These are phyloP conservation scores for Termitomyces sp. DNA, from an alignment of 768 basidiomycete genomes.

Conservation along the genomic window DNA sequence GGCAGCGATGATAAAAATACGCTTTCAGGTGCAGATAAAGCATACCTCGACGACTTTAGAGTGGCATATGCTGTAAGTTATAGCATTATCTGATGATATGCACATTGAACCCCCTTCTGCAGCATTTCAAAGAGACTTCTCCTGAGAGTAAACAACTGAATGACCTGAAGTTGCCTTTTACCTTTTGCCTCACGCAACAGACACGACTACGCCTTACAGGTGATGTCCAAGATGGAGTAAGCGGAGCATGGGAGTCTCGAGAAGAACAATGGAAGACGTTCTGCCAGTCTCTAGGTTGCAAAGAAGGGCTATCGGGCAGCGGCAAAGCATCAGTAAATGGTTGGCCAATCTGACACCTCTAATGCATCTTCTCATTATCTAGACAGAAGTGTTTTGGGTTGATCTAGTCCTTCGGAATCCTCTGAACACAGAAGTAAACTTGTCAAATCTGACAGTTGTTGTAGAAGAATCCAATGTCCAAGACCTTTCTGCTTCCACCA, in stretches of 20 bases:
- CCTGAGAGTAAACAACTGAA: constrained; percentile 33
- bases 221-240: constrained; percentile 39
- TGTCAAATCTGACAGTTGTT: constrained; percentile 55
- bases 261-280: constrained; percentile 64
- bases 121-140: constrained; percentile 73
- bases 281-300: constrained; percentile 49
- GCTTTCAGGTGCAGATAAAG: constrained; percentile 45
- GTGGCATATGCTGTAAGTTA: constrained; percentile 75
- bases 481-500: constrained; percentile 25
- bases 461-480: constrained; percentile 35
- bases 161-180: constrained; percentile 59
- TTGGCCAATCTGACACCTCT: constrained; percentile 21
- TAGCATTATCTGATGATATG: not conserved
- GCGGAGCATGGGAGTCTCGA: constrained; percentile 53
- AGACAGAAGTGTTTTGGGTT: constrained; percentile 70
- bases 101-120: not conserved
- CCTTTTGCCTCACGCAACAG: constrained; percentile 54
- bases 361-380: constrained; percentile 5
- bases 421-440: constrained; percentile 64
- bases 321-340: constrained; percentile 64
- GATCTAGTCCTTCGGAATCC: constrained; percentile 71
- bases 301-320: constrained; percentile 46
- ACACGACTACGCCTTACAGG: constrained; percentile 56
- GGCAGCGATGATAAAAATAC: constrained; percentile 20
- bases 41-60: constrained; percentile 83